Base-by-base conservation (phyloP, 306 rosid species). In the Prunus armeniaca region DNA sequence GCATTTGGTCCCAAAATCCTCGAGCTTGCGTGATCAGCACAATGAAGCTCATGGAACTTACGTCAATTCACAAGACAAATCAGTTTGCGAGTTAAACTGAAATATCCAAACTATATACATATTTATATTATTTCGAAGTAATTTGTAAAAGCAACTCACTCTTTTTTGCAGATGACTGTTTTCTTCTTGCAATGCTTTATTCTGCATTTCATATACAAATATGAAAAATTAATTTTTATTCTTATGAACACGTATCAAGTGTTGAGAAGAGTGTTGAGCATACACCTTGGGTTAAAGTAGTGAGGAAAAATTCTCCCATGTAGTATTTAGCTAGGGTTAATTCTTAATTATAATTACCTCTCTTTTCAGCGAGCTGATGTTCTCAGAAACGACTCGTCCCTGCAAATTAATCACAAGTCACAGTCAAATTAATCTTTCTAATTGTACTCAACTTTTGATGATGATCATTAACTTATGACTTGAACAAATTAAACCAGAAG, bases 311-410 rank as follows among this genome's bases (percentile, higher is more conserved):
- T 32, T 1, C 34, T 32, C 34, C 1, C 41, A 8, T 38, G 4
- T 4, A 30, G 34, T 30, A 30, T 30, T 30, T 30, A 30, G 49
- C 13, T 45, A 45, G 12, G 49, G 13, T 45, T 45, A 6, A 3
- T 30, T 3, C 4, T 30, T 30, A 45, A 45, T 7, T 47, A 47
- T 22, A 5, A 7, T 27, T 66, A 84, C 87, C 93, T 83, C 80
- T 47, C 52, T 76, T 81, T 81, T 86, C 61, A 89, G 62, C 69
- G 22, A 55, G 67, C 56, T 79, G 60, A 64, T 56, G 64, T 84
- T 71, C 77, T 84, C 90, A 0, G 84, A 69, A 2, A 51, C 30
- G 30, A 84, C 75, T 46, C 75, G 78, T 70, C 82, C 82, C 93
- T 88, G 89, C 73, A 45, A 9, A 19, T 5, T 28, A 65, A 5